Conservation (phyloP, 148 eudicot genomes). For the Suaeda aralocaspica region DNA sequence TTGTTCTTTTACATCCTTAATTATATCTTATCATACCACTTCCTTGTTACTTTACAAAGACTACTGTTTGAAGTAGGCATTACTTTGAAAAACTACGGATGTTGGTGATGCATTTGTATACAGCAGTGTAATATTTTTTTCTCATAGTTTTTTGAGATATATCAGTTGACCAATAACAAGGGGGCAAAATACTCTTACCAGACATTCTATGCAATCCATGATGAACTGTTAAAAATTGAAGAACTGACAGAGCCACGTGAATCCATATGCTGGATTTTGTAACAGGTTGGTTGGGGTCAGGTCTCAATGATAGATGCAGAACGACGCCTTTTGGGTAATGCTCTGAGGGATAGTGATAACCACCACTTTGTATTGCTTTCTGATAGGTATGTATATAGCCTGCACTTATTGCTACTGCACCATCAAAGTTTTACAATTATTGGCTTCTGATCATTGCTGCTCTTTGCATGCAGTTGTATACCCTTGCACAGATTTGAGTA, state of each 20-base stretch:
- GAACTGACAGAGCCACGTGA: slow-evolving; percentile 7
- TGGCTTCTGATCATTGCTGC: slow-evolving; percentile 17
- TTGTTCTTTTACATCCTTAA: no score
- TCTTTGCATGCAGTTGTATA: slow-evolving; percentile 68
- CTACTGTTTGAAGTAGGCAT: not conserved
- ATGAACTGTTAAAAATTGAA: not conserved
- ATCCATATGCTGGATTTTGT: slow-evolving; percentile 12
- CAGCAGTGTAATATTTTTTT: not conserved
- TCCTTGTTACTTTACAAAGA: not conserved
- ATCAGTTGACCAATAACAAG: not conserved
- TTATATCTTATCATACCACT: no score
- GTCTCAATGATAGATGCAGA: slow-evolving; percentile 99
- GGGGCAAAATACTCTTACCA: not conserved
- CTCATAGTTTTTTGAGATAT: no score
- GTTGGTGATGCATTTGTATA: not conserved
- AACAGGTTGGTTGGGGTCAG: slow-evolving; percentile 94
- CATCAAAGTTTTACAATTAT: not conserved
- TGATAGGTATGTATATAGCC: slow-evolving; percentile 55
- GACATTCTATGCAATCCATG: not conserved
- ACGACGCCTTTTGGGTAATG: slow-evolving; percentile 84
- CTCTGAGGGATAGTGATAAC: slow-evolving; percentile 78
- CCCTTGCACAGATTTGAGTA: slow-evolving; percentile 82
- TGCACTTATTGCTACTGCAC: not conserved
- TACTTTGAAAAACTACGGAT: no score
- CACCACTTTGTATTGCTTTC: slow-evolving; percentile 96